Conservation (phyloP, 2,329 filamentous ascomycete species). For the Aspergillus fijiensis region DNA sequence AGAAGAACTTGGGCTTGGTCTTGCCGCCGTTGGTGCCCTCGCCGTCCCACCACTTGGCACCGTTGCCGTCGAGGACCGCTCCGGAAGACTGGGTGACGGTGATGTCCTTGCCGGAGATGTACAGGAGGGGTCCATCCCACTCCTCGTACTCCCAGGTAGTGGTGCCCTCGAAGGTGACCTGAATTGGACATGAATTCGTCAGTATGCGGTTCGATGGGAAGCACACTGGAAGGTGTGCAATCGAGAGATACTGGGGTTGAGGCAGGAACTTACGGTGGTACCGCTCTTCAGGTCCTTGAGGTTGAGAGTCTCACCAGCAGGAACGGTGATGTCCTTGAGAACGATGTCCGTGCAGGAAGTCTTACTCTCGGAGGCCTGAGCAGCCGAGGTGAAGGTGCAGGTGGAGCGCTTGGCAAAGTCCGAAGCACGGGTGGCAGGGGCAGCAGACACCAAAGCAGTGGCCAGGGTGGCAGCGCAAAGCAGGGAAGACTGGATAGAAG, state of each 20-base stretch:
- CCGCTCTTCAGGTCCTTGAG: constrained; percentile 31
- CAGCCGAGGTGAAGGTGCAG: constrained; percentile 8
- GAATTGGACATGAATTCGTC: not conserved
- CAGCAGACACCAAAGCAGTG: constrained; percentile 3
- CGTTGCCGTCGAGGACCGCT: constrained; percentile 56
- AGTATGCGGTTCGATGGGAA: not conserved
- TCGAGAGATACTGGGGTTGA: no score
- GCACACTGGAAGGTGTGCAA: not conserved
- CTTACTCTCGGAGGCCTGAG: constrained; percentile 5
- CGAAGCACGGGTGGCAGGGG: constrained; percentile 2
- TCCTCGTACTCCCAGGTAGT: constrained; percentile 66
- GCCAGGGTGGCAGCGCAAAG: constrained; percentile 1
- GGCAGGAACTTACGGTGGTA: constrained; percentile 43
- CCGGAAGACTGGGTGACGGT: constrained; percentile 54
- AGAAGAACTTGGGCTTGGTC: constrained; percentile 67
- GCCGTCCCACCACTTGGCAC: constrained; percentile 60
- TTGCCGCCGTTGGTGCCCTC: constrained; percentile 61
- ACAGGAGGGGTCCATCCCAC: constrained; percentile 64
- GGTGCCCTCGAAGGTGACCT: constrained; percentile 62
- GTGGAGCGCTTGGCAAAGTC: constrained; percentile 5
- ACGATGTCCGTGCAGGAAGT: constrained; percentile 4
- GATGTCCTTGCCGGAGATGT: constrained; percentile 58
- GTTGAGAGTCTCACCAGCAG: constrained; percentile 8
- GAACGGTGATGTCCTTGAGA: constrained; percentile 7
- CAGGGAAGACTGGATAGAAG: not conserved